Evolutionary conservation across 2,329 filamentous ascomycete species (phyloP), one percentile per base, ranked within the genome.

Genomic region (Colletotrichum ledebouriae): DNA sequence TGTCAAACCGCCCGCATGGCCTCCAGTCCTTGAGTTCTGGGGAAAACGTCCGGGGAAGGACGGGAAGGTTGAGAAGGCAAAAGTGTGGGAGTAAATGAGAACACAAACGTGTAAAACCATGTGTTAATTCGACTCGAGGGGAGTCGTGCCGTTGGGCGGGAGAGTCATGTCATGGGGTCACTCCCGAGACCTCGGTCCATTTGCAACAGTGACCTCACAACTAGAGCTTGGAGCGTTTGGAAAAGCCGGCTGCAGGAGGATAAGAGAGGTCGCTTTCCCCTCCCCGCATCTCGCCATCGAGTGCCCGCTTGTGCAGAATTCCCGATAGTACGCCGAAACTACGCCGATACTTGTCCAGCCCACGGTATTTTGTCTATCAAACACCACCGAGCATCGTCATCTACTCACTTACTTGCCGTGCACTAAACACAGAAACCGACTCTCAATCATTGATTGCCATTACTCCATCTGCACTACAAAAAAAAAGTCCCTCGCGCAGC

Each of bases 111-210:
- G 17, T 50, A 22, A 52, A 63, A 63, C 59, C 59, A 52, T 67
- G 44, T 58, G 47, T 60, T 47, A 25, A 25, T 25, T 25, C 25
- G 61, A 59, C 46, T 58, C 60, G 58, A n/a, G 29, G 34, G 5
- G 33, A 50, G 25, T 42, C 37, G 39, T 41, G 12, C 33, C 59
- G n/a, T 37, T 44, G 39, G 61, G 53, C 39, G 46, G 64, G 13
- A 60, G 66, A 69, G 66, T 69, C 66, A 67, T 67, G 66, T 69
- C 66, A 67, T 67, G 59, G 59, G 59, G 57, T 49, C 22, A 25
- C 29, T 17, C 55, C 47, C 56, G 47, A 50, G 42, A 66, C 66
- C 66, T 69, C 66, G 66, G 66, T 44, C 61, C 61, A 65, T 62
- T 17, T 22, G 22, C 59, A 39, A 25, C 60, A 17, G 55, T 69